Evolutionary conservation across 2,329 filamentous ascomycete species (phyloP).

Genomic region (Penicillium sp.): DNA sequence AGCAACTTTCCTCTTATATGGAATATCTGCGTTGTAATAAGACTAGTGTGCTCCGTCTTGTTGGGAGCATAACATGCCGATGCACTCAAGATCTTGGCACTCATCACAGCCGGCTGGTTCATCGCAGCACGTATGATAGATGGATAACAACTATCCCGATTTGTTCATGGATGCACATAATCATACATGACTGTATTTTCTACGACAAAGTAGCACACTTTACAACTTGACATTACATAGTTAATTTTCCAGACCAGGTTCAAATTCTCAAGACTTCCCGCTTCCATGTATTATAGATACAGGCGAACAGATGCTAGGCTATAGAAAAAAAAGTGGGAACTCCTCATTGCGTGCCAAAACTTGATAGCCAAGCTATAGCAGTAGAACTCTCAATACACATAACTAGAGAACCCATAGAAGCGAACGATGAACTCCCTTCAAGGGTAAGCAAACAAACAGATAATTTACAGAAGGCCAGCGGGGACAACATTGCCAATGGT

Average conservation of each 20-base stretch:
- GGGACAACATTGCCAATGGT: constrained; percentile 23
- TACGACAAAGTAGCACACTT: background rate
- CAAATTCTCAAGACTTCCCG: constrained; percentile 8
- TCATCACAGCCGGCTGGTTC: background rate
- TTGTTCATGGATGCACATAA: background rate
- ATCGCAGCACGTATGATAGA: background rate
- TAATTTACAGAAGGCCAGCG: constrained; percentile 20
- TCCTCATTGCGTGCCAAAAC: constrained; percentile 21
- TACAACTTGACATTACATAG: constrained; percentile 4
- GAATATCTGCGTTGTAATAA: background rate
- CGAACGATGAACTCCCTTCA: constrained; percentile 25
- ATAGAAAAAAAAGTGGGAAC: constrained; percentile 20
- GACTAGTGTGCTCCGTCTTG: background rate
- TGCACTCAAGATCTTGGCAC: background rate
- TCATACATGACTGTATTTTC: background rate
- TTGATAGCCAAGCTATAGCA: constrained; percentile 12
- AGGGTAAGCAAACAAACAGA: constrained; percentile 9
- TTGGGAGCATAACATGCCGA: background rate
- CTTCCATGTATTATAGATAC: constrained; percentile 21
- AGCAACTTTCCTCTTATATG: background rate
- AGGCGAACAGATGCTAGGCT: constrained; percentile 16
- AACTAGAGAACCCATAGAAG: constrained; percentile 26
- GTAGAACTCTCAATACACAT: constrained; percentile 17
- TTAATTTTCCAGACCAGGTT: constrained; percentile 7
- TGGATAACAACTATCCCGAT: background rate